These are phyloP conservation scores for Phytophthora agathidicida DNA, from an alignment of 352 stramenopile species.

Conservation along the genomic window DNA sequence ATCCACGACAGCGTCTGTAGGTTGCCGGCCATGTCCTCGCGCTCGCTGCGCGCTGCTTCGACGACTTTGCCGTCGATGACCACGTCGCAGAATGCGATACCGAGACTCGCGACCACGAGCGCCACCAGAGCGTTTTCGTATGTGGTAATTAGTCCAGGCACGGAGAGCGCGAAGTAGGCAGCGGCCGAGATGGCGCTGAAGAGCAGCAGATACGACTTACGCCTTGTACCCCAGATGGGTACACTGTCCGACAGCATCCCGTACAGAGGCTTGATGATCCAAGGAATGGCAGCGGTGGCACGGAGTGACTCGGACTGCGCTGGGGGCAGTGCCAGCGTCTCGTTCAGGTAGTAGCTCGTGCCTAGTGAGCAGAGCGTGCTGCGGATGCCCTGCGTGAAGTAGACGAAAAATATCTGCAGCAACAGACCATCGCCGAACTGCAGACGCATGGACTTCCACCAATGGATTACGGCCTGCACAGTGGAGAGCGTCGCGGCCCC, in stretches of 20 bases:
- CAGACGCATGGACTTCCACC: slow-evolving; percentile 63
- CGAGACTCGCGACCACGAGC: slow-evolving; percentile 78
- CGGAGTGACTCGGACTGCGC: slow-evolving; percentile 72
- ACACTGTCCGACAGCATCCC: slow-evolving; percentile 81
- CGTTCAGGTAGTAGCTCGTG: slow-evolving; percentile 83
- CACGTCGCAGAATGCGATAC: slow-evolving; percentile 83
- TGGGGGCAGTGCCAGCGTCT: slow-evolving; percentile 69
- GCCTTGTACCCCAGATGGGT: slow-evolving; percentile 71
- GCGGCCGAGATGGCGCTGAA: slow-evolving; percentile 63
- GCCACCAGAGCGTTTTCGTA: slow-evolving; percentile 58
- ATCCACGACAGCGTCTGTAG: slow-evolving; percentile 84
- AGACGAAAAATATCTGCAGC: slow-evolving; percentile 86
- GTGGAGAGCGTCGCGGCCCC: too few species aligned
- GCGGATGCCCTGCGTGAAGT: slow-evolving; percentile 82
- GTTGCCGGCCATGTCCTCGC: slow-evolving; percentile 76
- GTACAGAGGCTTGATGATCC: slow-evolving; percentile 85
- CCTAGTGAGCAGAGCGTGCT: slow-evolving; percentile 78
- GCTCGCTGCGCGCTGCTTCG: slow-evolving; percentile 69
- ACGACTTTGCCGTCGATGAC: slow-evolving; percentile 85
- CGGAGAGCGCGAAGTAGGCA: slow-evolving; percentile 66
- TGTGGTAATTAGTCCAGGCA: slow-evolving; percentile 60
- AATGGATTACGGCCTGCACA: slow-evolving; percentile 50
- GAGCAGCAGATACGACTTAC: slow-evolving; percentile 83
- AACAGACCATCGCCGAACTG: slow-evolving; percentile 75
- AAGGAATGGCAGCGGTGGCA: slow-evolving; percentile 72